These are phyloP conservation scores for Musa schizocarpa DNA, from an alignment of 176 grass and related monocot species.

Conservation along the genomic window DNA sequence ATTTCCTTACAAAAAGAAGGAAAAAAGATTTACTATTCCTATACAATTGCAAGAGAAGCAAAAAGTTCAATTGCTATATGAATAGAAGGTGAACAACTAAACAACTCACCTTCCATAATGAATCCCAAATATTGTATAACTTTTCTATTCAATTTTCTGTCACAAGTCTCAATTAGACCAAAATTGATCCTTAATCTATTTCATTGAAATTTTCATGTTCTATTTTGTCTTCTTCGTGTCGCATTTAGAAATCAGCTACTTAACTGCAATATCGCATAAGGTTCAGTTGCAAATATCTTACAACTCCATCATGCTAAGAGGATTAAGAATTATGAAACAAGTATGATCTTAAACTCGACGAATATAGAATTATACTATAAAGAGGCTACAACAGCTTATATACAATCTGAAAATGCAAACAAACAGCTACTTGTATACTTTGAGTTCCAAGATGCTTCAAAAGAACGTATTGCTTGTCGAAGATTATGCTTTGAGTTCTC, in stretches of 20 bases:
- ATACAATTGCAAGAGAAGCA: neutral
- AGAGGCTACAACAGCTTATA: neutral
- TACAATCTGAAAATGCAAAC: neutral
- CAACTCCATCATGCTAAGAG: neutral
- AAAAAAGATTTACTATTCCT: neutral
- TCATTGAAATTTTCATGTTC: neutral
- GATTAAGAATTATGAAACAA: neutral
- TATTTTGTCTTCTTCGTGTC: neutral
- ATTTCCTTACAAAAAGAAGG: neutral
- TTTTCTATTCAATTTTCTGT: no score
- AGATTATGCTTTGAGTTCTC: slow-evolving; percentile 43
- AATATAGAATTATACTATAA: no score
- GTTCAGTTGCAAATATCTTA: neutral
- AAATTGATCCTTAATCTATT: neutral
- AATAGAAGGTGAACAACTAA: neutral
- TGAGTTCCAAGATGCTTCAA: slow-evolving; percentile 60
- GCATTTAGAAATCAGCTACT: neutral
- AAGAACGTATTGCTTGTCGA: slow-evolving; percentile 65
- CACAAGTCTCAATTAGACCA: neutral
- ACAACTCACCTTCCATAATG: neutral
- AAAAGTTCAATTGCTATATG: neutral
- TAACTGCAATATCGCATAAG: neutral
- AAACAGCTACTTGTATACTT: slow-evolving; percentile 30
- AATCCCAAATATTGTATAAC: no score
- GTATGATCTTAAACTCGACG: no score